phyloP scores from a whole-genome alignment of 2,329 filamentous ascomycete genomes.

The Aciculosporium take region DNA sequence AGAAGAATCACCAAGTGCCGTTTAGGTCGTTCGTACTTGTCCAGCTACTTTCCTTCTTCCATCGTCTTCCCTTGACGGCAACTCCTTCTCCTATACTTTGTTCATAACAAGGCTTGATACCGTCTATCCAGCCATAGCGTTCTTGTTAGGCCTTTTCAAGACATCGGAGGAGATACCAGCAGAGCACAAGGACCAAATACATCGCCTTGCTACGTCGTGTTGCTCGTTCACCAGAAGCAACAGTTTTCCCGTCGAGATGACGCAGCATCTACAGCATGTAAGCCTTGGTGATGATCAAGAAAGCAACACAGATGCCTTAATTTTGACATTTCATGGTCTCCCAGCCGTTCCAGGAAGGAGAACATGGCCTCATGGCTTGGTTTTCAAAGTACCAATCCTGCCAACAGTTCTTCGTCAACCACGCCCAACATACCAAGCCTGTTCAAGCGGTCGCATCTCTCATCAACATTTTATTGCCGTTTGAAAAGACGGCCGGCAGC shows the following conservation, averaged over 20 bases:
- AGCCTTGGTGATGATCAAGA: slow-evolving; percentile 1
- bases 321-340: neutral
- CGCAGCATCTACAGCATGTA: slow-evolving; percentile 10
- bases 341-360: slow-evolving; percentile 29
- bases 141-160: neutral
- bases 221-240: too few relatives aligned
- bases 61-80: neutral
- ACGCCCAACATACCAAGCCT: slow-evolving; percentile 67
- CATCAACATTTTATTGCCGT: slow-evolving; percentile 83
- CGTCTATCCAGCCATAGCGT: neutral
- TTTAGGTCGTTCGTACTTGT: neutral
- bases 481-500: slow-evolving; percentile 44
- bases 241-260: slow-evolving; percentile 5
- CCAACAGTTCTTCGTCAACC: slow-evolving; percentile 79
- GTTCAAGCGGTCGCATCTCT: slow-evolving; percentile 84
- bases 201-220: neutral
- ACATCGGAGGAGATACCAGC: neutral
- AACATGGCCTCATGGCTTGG: slow-evolving; percentile 82
- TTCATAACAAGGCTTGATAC: neutral
- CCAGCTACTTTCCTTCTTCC: neutral
- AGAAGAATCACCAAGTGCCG: neutral
- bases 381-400: slow-evolving; percentile 83
- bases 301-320: neutral
- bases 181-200: neutral
- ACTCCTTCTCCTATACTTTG: neutral